These are phyloP conservation scores for Psilocybe cubensis DNA, from an alignment of 768 basidiomycete species.

Conservation along the genomic window DNA sequence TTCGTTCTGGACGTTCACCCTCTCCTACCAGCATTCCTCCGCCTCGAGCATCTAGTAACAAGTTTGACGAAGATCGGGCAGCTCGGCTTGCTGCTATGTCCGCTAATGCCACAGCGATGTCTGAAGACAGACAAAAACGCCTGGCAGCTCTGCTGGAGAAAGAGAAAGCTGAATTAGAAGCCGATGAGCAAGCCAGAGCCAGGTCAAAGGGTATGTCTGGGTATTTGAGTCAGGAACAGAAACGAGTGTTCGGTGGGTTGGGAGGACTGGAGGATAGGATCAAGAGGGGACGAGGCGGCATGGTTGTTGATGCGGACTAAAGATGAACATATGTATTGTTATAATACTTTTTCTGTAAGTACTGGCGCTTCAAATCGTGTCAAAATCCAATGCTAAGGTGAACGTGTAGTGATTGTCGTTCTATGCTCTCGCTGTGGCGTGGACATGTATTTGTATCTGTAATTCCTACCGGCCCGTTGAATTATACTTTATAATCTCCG, in stretches of 20 bases:
- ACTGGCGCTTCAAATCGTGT: no score
- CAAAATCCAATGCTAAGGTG: no score
- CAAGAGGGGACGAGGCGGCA: conserved; percentile 67
- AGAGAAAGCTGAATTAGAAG: conserved; percentile 79
- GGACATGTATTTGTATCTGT: conserved; percentile 13
- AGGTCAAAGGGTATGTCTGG: conserved; percentile 80
- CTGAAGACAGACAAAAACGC: conserved; percentile 70
- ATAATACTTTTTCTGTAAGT: not conserved
- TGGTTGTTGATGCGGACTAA: conserved; percentile 68
- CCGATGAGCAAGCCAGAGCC: conserved; percentile 65
- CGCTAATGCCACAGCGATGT: conserved; percentile 67
- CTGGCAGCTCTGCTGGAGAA: conserved; percentile 69
- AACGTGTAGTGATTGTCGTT: no score
- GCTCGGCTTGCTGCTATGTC: conserved; percentile 93
- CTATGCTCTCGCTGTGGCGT: no score
- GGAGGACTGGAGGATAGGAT: conserved; percentile 84
- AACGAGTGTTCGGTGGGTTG: conserved; percentile 78
- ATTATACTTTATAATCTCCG: conserved; percentile 6
- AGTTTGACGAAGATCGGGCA: conserved; percentile 59
- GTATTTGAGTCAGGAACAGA: conserved; percentile 84
- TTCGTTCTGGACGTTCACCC: conserved; percentile 51
- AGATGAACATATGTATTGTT: not conserved
- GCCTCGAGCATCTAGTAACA: conserved; percentile 14
- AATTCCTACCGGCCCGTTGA: conserved; percentile 17
- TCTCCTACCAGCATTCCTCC: conserved; percentile 24